Conservation (phyloP, 192 early-diverging fungal species). For the Entomortierella chlamydospora region DNA sequence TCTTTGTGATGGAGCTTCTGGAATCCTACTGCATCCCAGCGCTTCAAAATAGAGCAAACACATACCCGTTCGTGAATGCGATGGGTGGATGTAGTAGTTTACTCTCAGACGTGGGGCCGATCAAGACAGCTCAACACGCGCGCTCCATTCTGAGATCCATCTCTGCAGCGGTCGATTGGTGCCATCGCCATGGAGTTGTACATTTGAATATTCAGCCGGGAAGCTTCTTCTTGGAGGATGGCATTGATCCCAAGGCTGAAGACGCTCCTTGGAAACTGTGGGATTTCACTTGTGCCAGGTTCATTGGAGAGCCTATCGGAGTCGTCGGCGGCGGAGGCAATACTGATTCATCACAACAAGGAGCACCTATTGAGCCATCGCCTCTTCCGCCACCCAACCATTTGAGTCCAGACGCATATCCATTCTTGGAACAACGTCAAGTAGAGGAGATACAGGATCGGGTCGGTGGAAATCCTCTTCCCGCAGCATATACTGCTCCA, state of each 20-base stretch:
- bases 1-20: constrained; percentile 48
- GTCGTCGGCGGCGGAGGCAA: constrained; percentile 35
- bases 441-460: constrained; percentile 22
- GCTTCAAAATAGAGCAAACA: constrained; percentile 30
- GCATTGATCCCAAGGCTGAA: constrained; percentile 33
- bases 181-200: constrained; percentile 45
- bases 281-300: constrained; percentile 50
- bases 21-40: constrained; percentile 49
- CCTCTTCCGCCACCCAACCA: constrained; percentile 5
- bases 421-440: constrained; percentile 35
- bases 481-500: constrained; percentile 38
- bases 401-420: constrained; percentile 9
- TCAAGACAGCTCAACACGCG: constrained; percentile 33
- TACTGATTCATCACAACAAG: neutral
- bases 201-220: constrained; percentile 51
- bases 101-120: constrained; percentile 24
- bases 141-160: constrained; percentile 38
- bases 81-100: constrained; percentile 46
- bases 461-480: constrained; percentile 42
- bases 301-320: constrained; percentile 49
- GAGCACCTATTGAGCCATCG: neutral
- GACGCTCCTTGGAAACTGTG: constrained; percentile 53
- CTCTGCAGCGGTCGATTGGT: constrained; percentile 48
- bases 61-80: constrained; percentile 50
- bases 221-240: constrained; percentile 50